phyloP scores from a whole-genome alignment of 192 early-diverging fungal species.

The Helicostylum pulchrum region DNA sequence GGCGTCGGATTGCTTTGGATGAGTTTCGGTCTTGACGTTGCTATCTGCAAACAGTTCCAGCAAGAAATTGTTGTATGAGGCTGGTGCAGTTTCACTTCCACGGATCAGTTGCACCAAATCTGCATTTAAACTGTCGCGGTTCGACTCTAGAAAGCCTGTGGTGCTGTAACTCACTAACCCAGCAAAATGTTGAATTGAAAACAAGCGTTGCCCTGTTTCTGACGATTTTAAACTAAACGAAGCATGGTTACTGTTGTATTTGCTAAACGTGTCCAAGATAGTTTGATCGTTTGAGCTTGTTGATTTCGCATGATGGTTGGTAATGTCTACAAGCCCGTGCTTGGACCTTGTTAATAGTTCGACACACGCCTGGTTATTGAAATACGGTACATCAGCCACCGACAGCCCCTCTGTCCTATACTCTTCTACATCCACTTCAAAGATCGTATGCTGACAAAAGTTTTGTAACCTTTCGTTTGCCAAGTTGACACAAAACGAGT shows the following conservation, averaged over 20 bases:
- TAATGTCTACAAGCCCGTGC: constrained; percentile 70
- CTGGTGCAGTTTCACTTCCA: constrained; percentile 51
- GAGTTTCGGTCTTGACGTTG: constrained; percentile 70
- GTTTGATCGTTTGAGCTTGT: constrained; percentile 42
- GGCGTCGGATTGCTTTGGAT: constrained; percentile 71
- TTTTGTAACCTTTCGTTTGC: constrained; percentile 86
- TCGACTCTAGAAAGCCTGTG: constrained; percentile 68
- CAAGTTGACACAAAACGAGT: constrained; percentile 55
- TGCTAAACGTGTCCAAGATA: constrained; percentile 54
- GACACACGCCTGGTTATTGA: constrained; percentile 64
- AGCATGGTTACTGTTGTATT: constrained; percentile 47
- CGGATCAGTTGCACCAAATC: constrained; percentile 88
- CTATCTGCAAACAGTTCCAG: constrained; percentile 72
- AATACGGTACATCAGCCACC: constrained; percentile 52
- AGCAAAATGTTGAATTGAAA: constrained; percentile 82
- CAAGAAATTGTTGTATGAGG: constrained; percentile 71
- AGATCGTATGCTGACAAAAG: constrained; percentile 67
- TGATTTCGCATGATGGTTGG: constrained; percentile 49
- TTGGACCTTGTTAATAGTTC: constrained; percentile 67
- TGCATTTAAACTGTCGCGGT: constrained; percentile 73
- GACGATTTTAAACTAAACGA: constrained; percentile 40
- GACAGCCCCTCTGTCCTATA: constrained; percentile 60
- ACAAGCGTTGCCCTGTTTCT: constrained; percentile 48
- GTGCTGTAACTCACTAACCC: constrained; percentile 64
- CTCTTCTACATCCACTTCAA: constrained; percentile 63